Evolutionary conservation across 257 asterid genomes (phyloP), one percentile per base, ranked within the genome.

Genomic region (Dorcoceras hygrometricum): DNA sequence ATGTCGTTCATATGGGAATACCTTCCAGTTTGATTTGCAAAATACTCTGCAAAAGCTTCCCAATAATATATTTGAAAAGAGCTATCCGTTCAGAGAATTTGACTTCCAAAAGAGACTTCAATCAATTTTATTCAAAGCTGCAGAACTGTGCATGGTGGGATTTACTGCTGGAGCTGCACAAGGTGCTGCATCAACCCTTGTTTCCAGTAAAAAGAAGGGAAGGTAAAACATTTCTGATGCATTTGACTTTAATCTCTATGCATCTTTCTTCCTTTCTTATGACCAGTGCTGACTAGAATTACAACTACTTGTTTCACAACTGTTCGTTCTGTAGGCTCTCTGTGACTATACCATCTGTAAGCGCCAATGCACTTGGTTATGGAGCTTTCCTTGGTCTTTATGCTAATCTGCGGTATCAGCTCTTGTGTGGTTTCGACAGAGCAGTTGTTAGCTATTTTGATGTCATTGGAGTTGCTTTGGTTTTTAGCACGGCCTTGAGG

Each of bases 11-110:
- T 94, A 94, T 74, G 99, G 99, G 57, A 88, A 78, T 69, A 94
- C 99, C 70, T 94, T 90, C 87, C 97, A 77, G 39, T 88, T 76
- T 29, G 99, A 94, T 78, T 81, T 90, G 79, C 99, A 94, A 80
- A 94, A 94, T 74, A 94, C 99, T 12, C 77, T 94, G 71, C 99
- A 94, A 75, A 94, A 90, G 87, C 96, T 94, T 66, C 99, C 99
- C 1, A 94, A 94, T 74, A 90, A 94, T 81, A 77, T 94, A 19
- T 94, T 94, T 75, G 99, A 94, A 65, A 85, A 67, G 79, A 90
- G 98, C 73, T 90, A 94, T 62, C 97, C 97, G 10, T 73, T 81
- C 31, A 83, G 99, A 77, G 98, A 90, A 73, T 94, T 94, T 71
- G 96, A 89, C 73, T 59, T 84, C 71, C 98, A 90, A 75, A 94